Evolutionary conservation across 2,329 filamentous ascomycete genomes (phyloP), one percentile per base, ranked within the genome.

Genomic region (Aspergillus ruber): DNA sequence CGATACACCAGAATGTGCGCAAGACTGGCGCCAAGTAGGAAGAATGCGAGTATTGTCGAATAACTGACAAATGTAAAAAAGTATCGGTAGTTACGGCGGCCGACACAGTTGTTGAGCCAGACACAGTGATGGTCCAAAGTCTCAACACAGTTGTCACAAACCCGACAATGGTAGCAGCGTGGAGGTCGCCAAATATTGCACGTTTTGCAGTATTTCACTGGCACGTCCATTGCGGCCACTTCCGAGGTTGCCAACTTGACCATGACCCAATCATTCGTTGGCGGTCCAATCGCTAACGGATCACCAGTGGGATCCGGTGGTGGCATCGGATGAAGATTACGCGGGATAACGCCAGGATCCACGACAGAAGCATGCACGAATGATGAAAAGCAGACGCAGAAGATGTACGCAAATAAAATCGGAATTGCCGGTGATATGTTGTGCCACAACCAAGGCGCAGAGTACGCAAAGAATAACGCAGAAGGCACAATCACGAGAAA

Each of bases 101-200:
- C 93, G 43, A 98, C 86, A 60, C 93, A 98, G 67, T 98, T 98
- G 72, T 98, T 98, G 54, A 98, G 81, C 93, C 93, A 98, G 13
- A 97, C 90, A 62, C 93, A 98, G 70, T 98, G 93, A 63, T 98
- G 93, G 63, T 98, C 93, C 57, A 96, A 89, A 0, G 90, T 95
- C 69, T 98, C 93, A 50, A 98, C 82, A 66, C 93, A 98, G 67
- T 94, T 96, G 70, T 98, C 91, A 71, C 93, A 98, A 23, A 95
- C 80, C 48, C 93, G 87, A 70, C 93, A 98, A 71, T 98, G 93
- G 64, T 98, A 94, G 49, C 89, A 90, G 49, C 93, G 87, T 23
- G 91, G 90, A 32, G 93, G 93, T 2, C 93, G 86, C 93, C 93
- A 98, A 57, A 98, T 90, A 62, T 90, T 90, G 75, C 93, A 98